Percentiles rank a stretch among this genome's conserved stretches.
Conservation (phyloP, 2,329 filamentous ascomycete genomes). For the Fusarium praegraminearum region DNA sequence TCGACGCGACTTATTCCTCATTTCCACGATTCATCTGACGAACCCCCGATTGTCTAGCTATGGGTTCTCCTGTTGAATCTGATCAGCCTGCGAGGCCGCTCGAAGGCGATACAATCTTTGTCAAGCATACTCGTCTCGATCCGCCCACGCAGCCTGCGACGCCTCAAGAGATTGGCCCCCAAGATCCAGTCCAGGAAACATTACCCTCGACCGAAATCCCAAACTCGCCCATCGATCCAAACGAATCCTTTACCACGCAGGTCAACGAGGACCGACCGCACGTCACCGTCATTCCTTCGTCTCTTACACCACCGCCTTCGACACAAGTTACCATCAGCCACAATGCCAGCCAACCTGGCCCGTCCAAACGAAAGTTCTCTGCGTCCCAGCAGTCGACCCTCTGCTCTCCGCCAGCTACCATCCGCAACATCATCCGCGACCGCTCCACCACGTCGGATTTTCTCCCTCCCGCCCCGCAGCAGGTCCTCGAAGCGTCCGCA, state of each 20-base stretch:
- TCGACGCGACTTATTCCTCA: conserved; percentile 29
- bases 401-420: conserved; percentile 67
- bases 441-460: conserved; percentile 56
- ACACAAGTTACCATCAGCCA: conserved; percentile 60
- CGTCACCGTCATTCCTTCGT: conserved; percentile 66
- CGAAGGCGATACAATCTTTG: conserved; percentile 46
- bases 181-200: conserved; percentile 63
- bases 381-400: conserved; percentile 62
- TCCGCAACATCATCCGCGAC: conserved; percentile 52
- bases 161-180: conserved; percentile 49
- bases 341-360: conserved; percentile 35
- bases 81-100: conserved; percentile 50
- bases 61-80: conserved; percentile 51
- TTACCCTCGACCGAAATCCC: conserved; percentile 70
- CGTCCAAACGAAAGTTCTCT: conserved; percentile 50
- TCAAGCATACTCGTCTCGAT: conserved; percentile 50
- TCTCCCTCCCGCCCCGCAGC: conserved; percentile 60
- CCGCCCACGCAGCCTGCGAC: conserved; percentile 52
- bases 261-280: conserved; percentile 60
- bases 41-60: conserved; percentile 43
- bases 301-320: conserved; percentile 68
- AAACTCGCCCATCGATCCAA: conserved; percentile 63
- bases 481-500: conserved; percentile 64
- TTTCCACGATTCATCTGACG: neutral
- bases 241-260: conserved; percentile 64